Base-by-base conservation (phyloP, 2,329 filamentous ascomycete genomes). In the Penicillium brasilianum region DNA sequence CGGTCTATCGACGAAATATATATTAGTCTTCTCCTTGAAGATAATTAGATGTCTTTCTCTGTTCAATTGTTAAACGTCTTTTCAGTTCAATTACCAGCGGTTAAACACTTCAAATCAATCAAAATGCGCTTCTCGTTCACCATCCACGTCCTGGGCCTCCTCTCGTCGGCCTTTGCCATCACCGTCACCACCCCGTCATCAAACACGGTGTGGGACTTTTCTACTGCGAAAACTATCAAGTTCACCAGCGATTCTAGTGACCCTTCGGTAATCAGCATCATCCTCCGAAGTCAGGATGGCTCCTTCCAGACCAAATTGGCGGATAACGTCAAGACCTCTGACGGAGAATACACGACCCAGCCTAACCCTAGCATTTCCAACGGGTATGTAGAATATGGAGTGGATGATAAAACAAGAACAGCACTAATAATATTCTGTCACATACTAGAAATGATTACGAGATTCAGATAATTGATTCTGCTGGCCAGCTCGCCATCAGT, bases 241-340 rank as follows among this genome's bases (percentile, higher is more conserved):
- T 48, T 48, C 25, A 48, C 56, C 16, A 59, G 56, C n/a, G 30
- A 32, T 13, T 34, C 56, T 39, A 20, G 56, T 46, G 59, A 61
- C 34, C 56, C 59, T 51, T 8, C 50, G 3, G 59, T 61, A 28
- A 46, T 61, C 44, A 61, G 59, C 32, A 61, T 61, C 43, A 55
- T 61, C 46, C 59, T 61, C 32, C 34, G 44, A 51, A 55, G 5
- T 34, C 14, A 59, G 56, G 59, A 61, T 61, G 59, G 59, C 18
- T 61, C 59, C 22, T 61, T 61, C 56, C 59, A 61, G 56, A 61
- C 59, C 30, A 61, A 61, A 55, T 55, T 61, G 51, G 59, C 56
- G 14, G 59, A 61, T 52, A 61, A 61, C 20, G 56, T 61, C 51
- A 59, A 61, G 51, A 61, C 59, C 10, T 52, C 59, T 46, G 56